Base-by-base conservation (phyloP, 176 grass and related monocot species). In the Oryza officinalis region DNA sequence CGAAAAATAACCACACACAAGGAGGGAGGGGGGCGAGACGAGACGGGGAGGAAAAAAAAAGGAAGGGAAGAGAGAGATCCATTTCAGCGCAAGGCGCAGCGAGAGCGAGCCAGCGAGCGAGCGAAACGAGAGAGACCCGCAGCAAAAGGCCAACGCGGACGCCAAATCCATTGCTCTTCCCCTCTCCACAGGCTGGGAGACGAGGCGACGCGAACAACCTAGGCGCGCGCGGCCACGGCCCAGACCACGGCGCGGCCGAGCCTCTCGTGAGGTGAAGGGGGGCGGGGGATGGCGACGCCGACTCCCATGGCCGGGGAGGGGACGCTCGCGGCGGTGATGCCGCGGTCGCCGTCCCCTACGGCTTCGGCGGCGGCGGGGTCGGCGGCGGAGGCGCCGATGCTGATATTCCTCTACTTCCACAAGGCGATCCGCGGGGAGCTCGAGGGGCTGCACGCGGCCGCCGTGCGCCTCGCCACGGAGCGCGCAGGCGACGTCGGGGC, bases 381-480 rank as follows among this genome's bases (percentile, higher is more conserved):
- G 66, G 87, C 90, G 46, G 77, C 91, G 45, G 88, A 87, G 68
- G 81, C 86, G 43, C 93, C 93, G 37, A 81, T 99, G 71, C 82
- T 96, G n/a, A 90, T 99, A 79, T 92, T 99, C 71, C 85, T 96
- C 20, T 99, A 96, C 81, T 99, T 99, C 86, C 96, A 99, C 73
- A 99, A 96, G 91, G 96, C 93, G 80, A 94, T 99, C 77, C 87
- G 89, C 64, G 83, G 50, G 6, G 96, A 99, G 89, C 88, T 99
- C 71, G 93, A 94, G 74, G 74, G 81, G 10, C 93, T 99, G 63
- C 89, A 99, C 88, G 80, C 26, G 23, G 77, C 87, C 23, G 96
- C 96, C 27, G 89, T 99, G 69, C 81, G 87, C 83, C 88, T 99
- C 30, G 89, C 91, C 59, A 99, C 96, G 27, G 91, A 89, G 40